These are phyloP conservation scores for Catunica adiposa DNA, from an alignment of 2,329 filamentous ascomycete species.

Conservation along the genomic window DNA sequence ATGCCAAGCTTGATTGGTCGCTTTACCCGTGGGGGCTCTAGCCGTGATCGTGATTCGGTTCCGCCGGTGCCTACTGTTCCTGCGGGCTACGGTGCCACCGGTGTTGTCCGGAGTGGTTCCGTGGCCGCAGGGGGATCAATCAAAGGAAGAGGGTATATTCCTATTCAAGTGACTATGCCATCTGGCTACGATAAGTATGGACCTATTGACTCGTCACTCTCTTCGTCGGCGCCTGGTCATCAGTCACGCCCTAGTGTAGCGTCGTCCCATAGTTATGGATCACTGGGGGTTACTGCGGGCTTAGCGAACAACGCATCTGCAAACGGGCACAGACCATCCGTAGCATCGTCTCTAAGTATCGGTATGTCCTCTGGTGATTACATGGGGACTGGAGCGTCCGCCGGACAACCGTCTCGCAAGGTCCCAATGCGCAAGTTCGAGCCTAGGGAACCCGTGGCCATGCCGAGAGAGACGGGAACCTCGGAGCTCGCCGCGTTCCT, in stretches of 20 bases:
- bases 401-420: constrained; percentile 6
- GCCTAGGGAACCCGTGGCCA: constrained; percentile 34
- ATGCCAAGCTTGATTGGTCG: constrained; percentile 45
- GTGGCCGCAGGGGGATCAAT: constrained; percentile 14
- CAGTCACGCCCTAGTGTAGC: constrained; percentile 11
- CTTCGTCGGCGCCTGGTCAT: constrained; percentile 12
- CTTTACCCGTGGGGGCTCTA: constrained; percentile 29
- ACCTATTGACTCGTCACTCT: constrained; percentile 17
- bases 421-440: constrained; percentile 42
- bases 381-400: constrained; percentile 20
- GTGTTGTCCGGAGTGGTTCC: constrained; percentile 20
- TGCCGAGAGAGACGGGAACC: constrained; percentile 35
- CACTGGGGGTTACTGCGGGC: neutral
- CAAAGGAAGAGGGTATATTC: constrained; percentile 28
- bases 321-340: neutral
- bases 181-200: constrained; percentile 28
- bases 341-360: neutral
- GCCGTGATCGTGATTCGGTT: constrained; percentile 19
- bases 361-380: neutral
- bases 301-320: neutral
- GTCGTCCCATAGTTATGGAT: constrained; percentile 1
- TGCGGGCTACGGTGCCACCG: constrained; percentile 21
- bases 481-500: constrained; percentile 59
- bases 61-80: constrained; percentile 18
- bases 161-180: constrained; percentile 36